These are phyloP conservation scores for Skeletonema potamos DNA, from an alignment of 108 stramenopile genomes.

Conservation along the genomic window DNA sequence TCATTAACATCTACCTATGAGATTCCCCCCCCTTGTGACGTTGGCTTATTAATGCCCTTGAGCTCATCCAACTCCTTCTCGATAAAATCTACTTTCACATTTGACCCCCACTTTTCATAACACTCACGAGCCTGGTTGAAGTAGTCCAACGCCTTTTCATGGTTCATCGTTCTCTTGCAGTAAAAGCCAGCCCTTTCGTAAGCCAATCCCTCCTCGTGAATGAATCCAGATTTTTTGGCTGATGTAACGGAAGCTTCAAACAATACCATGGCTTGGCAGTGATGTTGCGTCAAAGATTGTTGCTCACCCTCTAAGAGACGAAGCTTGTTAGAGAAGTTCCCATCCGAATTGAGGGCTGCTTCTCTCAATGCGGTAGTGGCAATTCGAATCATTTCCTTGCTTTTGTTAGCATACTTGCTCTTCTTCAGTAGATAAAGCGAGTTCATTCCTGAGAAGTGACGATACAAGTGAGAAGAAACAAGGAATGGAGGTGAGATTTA, in stretches of 20 bases:
- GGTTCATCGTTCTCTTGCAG: neutral
- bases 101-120: too few relatives aligned
- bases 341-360: neutral
- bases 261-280: neutral
- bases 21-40: too few relatives aligned
- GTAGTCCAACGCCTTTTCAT: neutral
- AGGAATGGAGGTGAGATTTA: too few relatives aligned
- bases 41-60: too few relatives aligned
- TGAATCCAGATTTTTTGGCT: neutral
- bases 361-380: neutral
- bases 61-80: too few relatives aligned
- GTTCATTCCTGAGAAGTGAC: neutral
- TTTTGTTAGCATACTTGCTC: neutral
- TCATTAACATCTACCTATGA: too few relatives aligned
- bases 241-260: neutral
- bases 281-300: neutral
- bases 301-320: neutral
- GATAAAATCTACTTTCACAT: too few relatives aligned
- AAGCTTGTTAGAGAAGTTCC: too few relatives aligned
- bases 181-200: neutral
- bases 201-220: neutral
- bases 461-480: neutral
- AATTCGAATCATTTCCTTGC: neutral
- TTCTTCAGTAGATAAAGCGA: neutral
- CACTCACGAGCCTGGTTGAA: too few relatives aligned